Evolutionary conservation across 352 stramenopile genomes (phyloP).

Genomic region (Phytopythium cucurbitacearum): DNA sequence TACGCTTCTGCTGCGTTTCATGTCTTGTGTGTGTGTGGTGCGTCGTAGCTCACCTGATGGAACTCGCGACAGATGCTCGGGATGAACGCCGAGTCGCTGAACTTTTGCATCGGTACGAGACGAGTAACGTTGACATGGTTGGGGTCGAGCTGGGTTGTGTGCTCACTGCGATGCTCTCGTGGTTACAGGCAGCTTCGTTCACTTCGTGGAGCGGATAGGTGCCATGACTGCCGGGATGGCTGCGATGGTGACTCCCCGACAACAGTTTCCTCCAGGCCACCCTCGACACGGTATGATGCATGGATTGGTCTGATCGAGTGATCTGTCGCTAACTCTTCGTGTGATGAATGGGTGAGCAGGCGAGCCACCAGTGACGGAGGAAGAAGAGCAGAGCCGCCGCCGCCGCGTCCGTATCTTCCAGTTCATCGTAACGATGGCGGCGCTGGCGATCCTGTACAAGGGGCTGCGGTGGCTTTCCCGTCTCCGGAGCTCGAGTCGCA

Average conservation of each 20-base stretch:
- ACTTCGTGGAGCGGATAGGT: slow-evolving; percentile 82
- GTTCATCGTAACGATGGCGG: slow-evolving; percentile 64
- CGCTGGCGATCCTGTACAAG: slow-evolving; percentile 55
- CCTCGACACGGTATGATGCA: slow-evolving; percentile 48
- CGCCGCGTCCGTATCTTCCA: slow-evolving; percentile 77
- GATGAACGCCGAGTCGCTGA: slow-evolving; percentile 72
- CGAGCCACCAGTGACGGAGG: slow-evolving; percentile 51
- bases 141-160: neutral
- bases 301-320: neutral
- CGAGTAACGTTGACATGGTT: neutral
- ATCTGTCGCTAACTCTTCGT: neutral
- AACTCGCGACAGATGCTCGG: slow-evolving; percentile 35
- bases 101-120: slow-evolving; percentile 61
- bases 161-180: neutral
- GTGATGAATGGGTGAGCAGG: slow-evolving; percentile 13
- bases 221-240: slow-evolving; percentile 68
- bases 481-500: slow-evolving; percentile 28
- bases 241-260: slow-evolving; percentile 59
- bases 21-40: neutral
- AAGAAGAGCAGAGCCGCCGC: slow-evolving; percentile 66
- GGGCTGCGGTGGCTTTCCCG: slow-evolving; percentile 43
- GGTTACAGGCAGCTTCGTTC: slow-evolving; percentile 59
- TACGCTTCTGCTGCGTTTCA: slow-evolving; percentile 3
- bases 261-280: slow-evolving; percentile 61
- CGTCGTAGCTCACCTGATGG: too few species aligned